These are phyloP conservation scores for Aristolochia californica DNA, from an alignment of 164 flowering plant genomes.

Conservation along the genomic window DNA sequence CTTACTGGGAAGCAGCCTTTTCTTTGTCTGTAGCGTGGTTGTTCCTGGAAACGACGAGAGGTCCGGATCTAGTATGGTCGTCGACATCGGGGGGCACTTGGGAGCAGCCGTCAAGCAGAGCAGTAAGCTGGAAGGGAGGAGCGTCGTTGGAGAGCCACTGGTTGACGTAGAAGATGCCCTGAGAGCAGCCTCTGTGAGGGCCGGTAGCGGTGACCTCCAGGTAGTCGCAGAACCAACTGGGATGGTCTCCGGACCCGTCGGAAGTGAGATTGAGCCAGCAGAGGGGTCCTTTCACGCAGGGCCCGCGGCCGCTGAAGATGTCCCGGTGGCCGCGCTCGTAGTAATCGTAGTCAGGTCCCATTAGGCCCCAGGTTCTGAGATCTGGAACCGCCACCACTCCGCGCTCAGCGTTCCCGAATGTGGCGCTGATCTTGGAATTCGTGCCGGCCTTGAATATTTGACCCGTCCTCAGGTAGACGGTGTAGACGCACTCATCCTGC, in stretches of 20 bases:
- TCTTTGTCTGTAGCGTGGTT: no score
- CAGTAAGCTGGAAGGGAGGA: conserved; percentile 37
- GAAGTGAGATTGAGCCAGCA: conserved; percentile 56
- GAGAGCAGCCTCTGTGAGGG: no score
- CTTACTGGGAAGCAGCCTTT: no score
- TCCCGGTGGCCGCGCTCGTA: conserved; percentile 56
- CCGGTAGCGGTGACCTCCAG: no score
- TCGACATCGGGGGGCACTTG: background rate
- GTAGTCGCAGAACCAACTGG: conserved; percentile 20
- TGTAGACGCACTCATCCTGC: conserved; percentile 45
- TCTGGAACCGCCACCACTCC: conserved; percentile 14
- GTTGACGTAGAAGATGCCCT: no score
- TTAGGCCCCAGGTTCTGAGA: no score
- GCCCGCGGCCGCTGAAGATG: conserved; percentile 45
- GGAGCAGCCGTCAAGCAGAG: conserved; percentile 26
- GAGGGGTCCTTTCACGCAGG: conserved; percentile 34
- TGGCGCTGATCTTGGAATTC: conserved; percentile 38
- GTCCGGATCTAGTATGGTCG: background rate
- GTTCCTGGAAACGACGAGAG: conserved; percentile 7
- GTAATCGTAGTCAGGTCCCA: conserved; percentile 41
- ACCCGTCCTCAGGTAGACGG: conserved; percentile 51
- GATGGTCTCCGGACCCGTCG: conserved; percentile 48
- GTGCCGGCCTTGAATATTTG: conserved; percentile 41
- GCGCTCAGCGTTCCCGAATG: conserved; percentile 24
- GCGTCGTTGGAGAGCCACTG: conserved; percentile 21